Evolutionary conservation across 2,329 filamentous ascomycete genomes (phyloP).

Genomic region (Aspergillus tubingensis): DNA sequence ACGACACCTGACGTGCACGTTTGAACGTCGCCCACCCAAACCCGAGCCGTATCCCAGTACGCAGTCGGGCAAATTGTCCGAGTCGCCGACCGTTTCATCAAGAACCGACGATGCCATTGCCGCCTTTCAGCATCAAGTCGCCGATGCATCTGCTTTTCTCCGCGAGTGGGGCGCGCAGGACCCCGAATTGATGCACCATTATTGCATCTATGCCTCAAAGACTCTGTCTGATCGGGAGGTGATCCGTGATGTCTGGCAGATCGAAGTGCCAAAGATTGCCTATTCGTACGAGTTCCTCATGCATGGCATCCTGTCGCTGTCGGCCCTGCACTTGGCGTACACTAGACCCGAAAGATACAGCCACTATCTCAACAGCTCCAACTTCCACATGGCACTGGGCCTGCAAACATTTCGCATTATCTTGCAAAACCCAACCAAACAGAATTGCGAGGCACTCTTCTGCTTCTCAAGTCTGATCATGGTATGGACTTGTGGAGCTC

Average conservation of each 20-base stretch:
- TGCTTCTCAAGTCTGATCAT: conserved; percentile 13
- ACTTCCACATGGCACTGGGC: conserved; percentile 22
- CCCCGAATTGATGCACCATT: conserved; percentile 45
- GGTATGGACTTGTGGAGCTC: conserved; percentile 12
- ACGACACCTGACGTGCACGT: conserved; percentile 23
- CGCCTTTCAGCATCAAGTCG: not conserved
- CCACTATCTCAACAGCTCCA: conserved; percentile 17
- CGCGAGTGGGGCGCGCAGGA: conserved; percentile 16
- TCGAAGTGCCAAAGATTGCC: conserved; percentile 3
- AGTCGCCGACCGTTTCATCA: conserved; percentile 31
- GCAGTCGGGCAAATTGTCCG: conserved; percentile 8
- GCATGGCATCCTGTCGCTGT: conserved; percentile 9
- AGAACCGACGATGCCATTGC: not conserved
- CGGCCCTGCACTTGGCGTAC: conserved; percentile 12
- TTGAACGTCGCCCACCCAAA: not conserved
- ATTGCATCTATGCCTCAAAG: conserved; percentile 37
- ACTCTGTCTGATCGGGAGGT: conserved; percentile 18
- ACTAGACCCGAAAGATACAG: conserved; percentile 20
- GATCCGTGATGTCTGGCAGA: conserved; percentile 7
- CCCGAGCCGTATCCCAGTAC: not conserved
- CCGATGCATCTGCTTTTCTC: conserved; percentile 2
- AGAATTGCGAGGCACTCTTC: conserved; percentile 14
- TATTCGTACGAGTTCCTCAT: conserved; percentile 12
- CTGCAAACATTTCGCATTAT: conserved; percentile 12
- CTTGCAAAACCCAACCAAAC: conserved; percentile 3